These are phyloP conservation scores for Arthrobotrys entomopaga DNA, from an alignment of 2,329 filamentous ascomycete species.

Conservation along the genomic window DNA sequence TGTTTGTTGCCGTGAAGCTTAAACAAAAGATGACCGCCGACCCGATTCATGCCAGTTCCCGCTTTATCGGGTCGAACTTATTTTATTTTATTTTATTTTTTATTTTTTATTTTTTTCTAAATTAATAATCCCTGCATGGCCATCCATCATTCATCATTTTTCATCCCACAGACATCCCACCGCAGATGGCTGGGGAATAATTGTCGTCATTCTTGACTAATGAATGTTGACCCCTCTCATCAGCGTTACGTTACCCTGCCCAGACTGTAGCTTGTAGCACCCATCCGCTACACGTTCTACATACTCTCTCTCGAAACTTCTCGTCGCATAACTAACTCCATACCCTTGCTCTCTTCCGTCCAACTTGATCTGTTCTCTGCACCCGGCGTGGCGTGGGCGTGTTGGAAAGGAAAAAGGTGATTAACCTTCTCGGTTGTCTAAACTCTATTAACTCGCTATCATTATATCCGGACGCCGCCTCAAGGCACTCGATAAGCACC, in stretches of 20 bases:
- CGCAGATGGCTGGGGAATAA: conserved; percentile 39
- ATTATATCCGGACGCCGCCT: conserved; percentile 26
- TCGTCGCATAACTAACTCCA: not conserved
- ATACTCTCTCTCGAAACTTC: no score
- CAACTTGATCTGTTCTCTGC: conserved; percentile 17
- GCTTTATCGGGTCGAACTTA: conserved; percentile 40
- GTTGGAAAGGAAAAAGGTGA: not conserved
- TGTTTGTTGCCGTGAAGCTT: no score
- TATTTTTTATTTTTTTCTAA: no score
- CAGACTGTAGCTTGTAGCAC: not conserved
- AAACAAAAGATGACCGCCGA: no score
- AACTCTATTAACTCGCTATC: conserved; percentile 9
- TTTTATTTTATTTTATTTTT: not conserved
- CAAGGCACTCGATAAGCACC: not conserved
- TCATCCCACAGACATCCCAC: conserved; percentile 11
- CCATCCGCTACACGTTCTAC: no score
- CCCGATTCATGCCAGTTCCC: conserved; percentile 19
- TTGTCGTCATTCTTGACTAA: conserved; percentile 53
- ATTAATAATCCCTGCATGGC: conserved; percentile 45
- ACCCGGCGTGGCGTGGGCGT: conserved; percentile 12
- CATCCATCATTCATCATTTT: conserved; percentile 14
- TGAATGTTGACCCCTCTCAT: conserved; percentile 38
- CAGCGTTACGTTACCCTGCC: conserved; percentile 12
- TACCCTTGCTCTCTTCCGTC: conserved; percentile 28
- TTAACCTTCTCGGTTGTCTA: conserved; percentile 24